phyloP scores from a whole-genome alignment of 768 basidiomycete species.

The Piloderma croceum region DNA sequence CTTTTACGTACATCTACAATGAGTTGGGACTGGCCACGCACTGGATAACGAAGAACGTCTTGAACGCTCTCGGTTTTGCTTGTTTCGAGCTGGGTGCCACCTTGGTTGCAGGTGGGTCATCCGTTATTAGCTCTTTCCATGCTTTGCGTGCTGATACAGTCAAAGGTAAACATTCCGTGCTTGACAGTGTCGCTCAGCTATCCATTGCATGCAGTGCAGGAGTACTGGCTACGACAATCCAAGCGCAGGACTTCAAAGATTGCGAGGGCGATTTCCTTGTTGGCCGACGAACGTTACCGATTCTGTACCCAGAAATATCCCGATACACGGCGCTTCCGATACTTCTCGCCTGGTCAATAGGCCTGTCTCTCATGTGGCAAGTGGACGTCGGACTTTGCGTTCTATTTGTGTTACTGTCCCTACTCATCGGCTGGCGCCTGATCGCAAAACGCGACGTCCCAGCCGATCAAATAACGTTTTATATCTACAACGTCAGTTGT shows the following conservation, averaged over 20 bases:
- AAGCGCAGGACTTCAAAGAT: constrained; percentile 45
- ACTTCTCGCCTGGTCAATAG: constrained; percentile 33
- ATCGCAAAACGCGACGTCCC: constrained; percentile 21
- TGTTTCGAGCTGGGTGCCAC: constrained; percentile 35
- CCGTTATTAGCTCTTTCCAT: neutral
- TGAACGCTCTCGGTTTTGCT: constrained; percentile 35
- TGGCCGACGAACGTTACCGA: constrained; percentile 40
- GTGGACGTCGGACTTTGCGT: constrained; percentile 21
- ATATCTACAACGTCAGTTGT: constrained; percentile 31
- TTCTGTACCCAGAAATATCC: constrained; percentile 33
- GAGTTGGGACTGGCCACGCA: constrained; percentile 31
- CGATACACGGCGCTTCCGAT: constrained; percentile 27
- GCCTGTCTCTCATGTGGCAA: constrained; percentile 31
- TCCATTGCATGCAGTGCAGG: constrained; percentile 32
- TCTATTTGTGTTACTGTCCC: constrained; percentile 26
- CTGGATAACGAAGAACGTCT: constrained; percentile 33
- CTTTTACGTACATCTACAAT: constrained; percentile 33
- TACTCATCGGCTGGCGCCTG: constrained; percentile 29
- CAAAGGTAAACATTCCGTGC: constrained; percentile 15
- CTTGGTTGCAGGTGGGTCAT: constrained; percentile 28
- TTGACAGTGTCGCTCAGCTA: constrained; percentile 24
- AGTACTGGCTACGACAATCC: constrained; percentile 40
- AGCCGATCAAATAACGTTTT: constrained; percentile 32
- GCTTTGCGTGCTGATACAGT: constrained; percentile 10
- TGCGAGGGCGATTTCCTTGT: constrained; percentile 34